Evolutionary conservation across 148 eudicot genomes (phyloP).

Genomic region (Arbutus unedo): DNA sequence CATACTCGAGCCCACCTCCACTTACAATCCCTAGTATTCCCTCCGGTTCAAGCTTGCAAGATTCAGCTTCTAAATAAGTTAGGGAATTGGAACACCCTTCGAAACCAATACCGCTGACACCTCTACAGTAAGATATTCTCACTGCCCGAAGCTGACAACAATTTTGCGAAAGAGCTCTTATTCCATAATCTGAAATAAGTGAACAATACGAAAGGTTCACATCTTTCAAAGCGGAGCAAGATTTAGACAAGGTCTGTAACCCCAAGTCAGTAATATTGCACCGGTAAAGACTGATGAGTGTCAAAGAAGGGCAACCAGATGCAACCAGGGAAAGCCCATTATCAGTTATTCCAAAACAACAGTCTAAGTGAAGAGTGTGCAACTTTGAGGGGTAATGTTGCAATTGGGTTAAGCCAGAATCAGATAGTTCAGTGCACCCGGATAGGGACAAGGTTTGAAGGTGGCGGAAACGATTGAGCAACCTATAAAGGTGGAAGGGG

Average conservation of each 20-base stretch:
- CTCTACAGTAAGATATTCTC: constrained; percentile 37
- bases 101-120: constrained; percentile 53
- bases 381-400: background rate
- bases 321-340: background rate
- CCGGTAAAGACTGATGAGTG: background rate
- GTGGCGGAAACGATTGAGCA: background rate
- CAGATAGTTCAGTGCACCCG: background rate
- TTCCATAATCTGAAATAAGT: constrained; percentile 47
- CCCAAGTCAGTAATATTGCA: constrained; percentile 50
- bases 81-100: constrained; percentile 42
- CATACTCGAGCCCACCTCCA: constrained; percentile 42
- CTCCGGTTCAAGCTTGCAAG: constrained; percentile 50
- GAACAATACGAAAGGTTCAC: constrained; percentile 52
- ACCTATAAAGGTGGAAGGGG: background rate
- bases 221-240: constrained; percentile 44
- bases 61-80: constrained; percentile 58
- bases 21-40: constrained; percentile 28
- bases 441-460: background rate
- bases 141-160: constrained; percentile 46
- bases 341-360: background rate
- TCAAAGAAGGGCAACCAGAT: background rate
- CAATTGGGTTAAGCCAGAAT: background rate
- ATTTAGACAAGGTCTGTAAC: constrained; percentile 43
- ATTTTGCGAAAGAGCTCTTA: constrained; percentile 36
- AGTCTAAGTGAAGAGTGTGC: background rate